Conservation (phyloP, 352 stramenopile genomes). For the Hyaloperonospora arabidopsidis region DNA sequence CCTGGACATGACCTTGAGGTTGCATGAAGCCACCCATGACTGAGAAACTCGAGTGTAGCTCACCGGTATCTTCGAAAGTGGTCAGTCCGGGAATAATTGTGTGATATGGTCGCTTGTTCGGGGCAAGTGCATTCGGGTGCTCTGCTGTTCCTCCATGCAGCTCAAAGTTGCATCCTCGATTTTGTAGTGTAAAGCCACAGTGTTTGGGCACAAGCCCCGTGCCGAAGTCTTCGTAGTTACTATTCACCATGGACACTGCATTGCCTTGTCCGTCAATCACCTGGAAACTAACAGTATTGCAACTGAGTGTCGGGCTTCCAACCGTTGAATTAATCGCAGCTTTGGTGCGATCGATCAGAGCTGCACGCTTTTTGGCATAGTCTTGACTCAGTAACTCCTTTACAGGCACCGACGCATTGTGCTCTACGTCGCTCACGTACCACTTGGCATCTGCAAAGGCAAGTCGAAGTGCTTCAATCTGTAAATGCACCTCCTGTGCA, state of each 20-base stretch:
- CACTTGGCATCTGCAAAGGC: slow-evolving; percentile 90
- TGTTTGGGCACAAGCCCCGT: slow-evolving; percentile 89
- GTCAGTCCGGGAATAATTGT: slow-evolving; percentile 96
- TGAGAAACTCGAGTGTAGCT: slow-evolving; percentile 89
- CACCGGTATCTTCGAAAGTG: slow-evolving; percentile 76
- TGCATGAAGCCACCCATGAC: slow-evolving; percentile 94
- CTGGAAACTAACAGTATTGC: slow-evolving; percentile 93
- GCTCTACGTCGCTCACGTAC: slow-evolving; percentile 77
- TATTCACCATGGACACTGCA: slow-evolving; percentile 97
- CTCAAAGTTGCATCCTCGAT: slow-evolving; percentile 92
- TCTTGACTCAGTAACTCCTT: slow-evolving; percentile 68
- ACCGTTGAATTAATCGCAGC: slow-evolving; percentile 48
- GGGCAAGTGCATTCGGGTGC: slow-evolving; percentile 89
- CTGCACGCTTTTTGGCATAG: slow-evolving; percentile 55
- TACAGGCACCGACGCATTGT: slow-evolving; percentile 44
- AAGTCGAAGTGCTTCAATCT: slow-evolving; percentile 90
- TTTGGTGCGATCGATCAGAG: slow-evolving; percentile 34
- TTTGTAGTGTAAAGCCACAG: slow-evolving; percentile 96
- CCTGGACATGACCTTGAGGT: slow-evolving; percentile 93
- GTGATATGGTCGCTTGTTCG: slow-evolving; percentile 93
- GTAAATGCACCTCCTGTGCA: slow-evolving; percentile 78
- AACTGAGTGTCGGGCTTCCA: slow-evolving; percentile 55
- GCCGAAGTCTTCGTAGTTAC: slow-evolving; percentile 96
- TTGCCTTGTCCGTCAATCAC: slow-evolving; percentile 93
- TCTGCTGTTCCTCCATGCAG: slow-evolving; percentile 44